These are phyloP conservation scores for Exutisphaerella laricina DNA, from an alignment of 2,329 filamentous ascomycete genomes.

Conservation along the genomic window DNA sequence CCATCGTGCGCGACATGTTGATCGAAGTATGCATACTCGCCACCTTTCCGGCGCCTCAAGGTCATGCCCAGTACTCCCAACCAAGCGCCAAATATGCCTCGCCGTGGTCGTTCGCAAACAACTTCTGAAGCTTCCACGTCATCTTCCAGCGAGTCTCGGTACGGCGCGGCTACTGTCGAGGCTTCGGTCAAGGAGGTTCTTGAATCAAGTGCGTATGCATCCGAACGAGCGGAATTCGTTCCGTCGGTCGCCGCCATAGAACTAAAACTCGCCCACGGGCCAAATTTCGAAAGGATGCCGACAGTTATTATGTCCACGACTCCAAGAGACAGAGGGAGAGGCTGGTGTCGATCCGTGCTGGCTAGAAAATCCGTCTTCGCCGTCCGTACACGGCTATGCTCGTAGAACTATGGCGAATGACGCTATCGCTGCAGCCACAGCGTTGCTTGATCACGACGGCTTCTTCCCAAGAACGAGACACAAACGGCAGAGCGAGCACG, in stretches of 20 bases:
- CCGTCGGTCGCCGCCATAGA: constrained; percentile 1
- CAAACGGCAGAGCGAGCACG: too few species aligned
- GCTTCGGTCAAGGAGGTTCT: background rate
- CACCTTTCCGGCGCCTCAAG: constrained; percentile 1
- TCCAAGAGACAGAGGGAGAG: too few species aligned
- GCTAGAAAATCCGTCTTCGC: too few species aligned
- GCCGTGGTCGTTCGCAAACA: background rate
- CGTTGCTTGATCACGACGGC: too few species aligned
- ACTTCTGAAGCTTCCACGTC: constrained; percentile 3
- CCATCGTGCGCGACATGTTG: constrained; percentile 9
- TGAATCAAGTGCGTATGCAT: constrained; percentile 2
- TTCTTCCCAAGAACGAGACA: too few species aligned
- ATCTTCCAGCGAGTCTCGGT: constrained; percentile 3
- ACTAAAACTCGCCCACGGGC: too few species aligned
- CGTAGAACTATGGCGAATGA: too few species aligned
- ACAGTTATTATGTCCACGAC: too few species aligned
- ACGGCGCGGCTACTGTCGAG: constrained; percentile 7
- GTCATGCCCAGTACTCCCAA: constrained; percentile 4
- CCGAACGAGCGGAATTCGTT: constrained; percentile 7
- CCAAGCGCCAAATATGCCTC: background rate
- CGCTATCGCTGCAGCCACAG: too few species aligned
- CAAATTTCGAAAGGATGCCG: too few species aligned
- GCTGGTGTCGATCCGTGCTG: too few species aligned
- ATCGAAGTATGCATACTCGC: constrained; percentile 9
- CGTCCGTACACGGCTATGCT: too few species aligned